Base-by-base conservation (phyloP, 306 rosid species). In the Lotus japonicus region DNA sequence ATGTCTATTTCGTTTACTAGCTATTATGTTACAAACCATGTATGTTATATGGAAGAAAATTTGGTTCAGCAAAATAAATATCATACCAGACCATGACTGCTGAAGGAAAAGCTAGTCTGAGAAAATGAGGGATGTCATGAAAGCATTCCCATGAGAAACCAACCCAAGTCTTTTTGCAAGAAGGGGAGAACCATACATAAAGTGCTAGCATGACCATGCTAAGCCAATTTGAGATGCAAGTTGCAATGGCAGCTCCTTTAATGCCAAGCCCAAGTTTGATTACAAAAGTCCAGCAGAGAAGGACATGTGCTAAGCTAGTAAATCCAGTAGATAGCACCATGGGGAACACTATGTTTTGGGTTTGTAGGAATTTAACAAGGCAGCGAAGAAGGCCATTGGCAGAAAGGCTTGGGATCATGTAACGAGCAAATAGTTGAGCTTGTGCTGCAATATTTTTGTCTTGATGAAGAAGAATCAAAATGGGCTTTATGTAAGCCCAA, bases 321-420 rank as follows among this genome's bases (percentile, higher is more conserved):
- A 85, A 5, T 15, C 79, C 96, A 46, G 84, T 42, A 52, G 79
- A 57, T 16, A 87, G 15, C 74, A 87, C 80, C 92, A 92, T 89
- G 11, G 95, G 92, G 16, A 84, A 81, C 11, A 92, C 92, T 26
- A 82, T 78, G 68, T 78, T 89, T 70, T 92, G 97, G 7, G 87
- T 77, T 38, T 85, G 95, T 45, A 89, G 66, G 72, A 92, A 89
- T 41, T 75, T 89, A 10, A 51, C 41, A 2, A 78, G 76, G 79
- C 97, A 92, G 33, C 87, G 83, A 64, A 87, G 84, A 64, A 84
- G 71, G 6, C 68, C 95, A 58, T 73, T 69, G 38, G 90, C 88
- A 14, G 77, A 68, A 15, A 92, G 79, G 44, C 90, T 77, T 19
- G 97, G 95, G 15, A 92, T 85, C 74, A 84, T 67, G 72, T 35